Percentiles rank a stretch among this genome's conserved stretches.
phyloP scores from a whole-genome alignment of 331 rosid species.

The Saraca asoca region DNA sequence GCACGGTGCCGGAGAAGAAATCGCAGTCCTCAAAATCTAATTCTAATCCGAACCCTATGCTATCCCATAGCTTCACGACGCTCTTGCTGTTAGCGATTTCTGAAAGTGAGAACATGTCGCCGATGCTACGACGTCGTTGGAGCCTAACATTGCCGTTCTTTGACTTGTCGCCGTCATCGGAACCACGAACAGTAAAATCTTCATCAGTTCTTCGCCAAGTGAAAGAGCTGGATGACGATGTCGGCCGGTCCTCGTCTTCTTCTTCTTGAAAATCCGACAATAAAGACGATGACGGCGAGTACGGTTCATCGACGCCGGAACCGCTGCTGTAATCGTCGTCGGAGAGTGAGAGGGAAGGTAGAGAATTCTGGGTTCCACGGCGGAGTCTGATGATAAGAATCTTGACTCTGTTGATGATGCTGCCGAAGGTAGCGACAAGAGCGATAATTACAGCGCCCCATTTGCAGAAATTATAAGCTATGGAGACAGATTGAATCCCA shows the following conservation, averaged over 20 bases:
- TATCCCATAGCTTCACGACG: slow-evolving; percentile 92
- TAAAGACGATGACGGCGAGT: slow-evolving; percentile 3
- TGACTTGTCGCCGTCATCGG: slow-evolving; percentile 34
- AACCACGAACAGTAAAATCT: slow-evolving; percentile 50
- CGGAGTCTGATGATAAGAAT: slow-evolving; percentile 44
- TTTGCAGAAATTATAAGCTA: slow-evolving; percentile 55
- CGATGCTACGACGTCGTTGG: slow-evolving; percentile 48
- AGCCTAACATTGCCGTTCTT: slow-evolving; percentile 24
- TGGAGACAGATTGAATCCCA: slow-evolving; percentile 39
- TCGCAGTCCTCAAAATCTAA: slow-evolving; percentile 47
- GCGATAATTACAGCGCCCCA: slow-evolving; percentile 90
- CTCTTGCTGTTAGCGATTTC: slow-evolving; percentile 60
- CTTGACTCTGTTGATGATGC: slow-evolving; percentile 59
- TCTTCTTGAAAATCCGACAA: slow-evolving; percentile 35
- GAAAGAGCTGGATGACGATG: slow-evolving; percentile 17
- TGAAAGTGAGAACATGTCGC: slow-evolving; percentile 52
- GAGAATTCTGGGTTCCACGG: slow-evolving; percentile 17
- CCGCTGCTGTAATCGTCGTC: slow-evolving; percentile 34
- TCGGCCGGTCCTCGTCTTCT: slow-evolving; percentile 30
- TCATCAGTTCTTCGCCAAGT: slow-evolving; percentile 34
- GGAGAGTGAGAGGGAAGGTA: slow-evolving; percentile 31
- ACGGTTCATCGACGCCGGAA: slow-evolving; percentile 33
- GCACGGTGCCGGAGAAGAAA: not conserved
- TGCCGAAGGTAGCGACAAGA: slow-evolving; percentile 60
- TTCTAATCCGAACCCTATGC: slow-evolving; percentile 55